Conservation (phyloP, 768 basidiomycete species). For the Suillus hirtellus region DNA sequence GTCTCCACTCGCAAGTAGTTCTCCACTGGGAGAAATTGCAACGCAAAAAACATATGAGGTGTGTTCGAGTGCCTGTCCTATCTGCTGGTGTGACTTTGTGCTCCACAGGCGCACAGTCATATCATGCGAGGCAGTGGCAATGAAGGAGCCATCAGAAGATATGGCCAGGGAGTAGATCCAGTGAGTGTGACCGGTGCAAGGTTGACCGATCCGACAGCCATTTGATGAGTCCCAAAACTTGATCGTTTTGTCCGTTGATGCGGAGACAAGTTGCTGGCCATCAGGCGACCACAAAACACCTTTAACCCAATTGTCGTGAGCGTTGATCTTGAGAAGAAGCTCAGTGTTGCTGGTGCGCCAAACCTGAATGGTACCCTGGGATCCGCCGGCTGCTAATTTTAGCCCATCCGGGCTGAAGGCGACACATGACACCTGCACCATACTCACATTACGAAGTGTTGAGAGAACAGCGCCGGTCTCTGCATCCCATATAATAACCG, state of each 20-base stretch:
- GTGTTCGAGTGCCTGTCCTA: not conserved
- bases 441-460: too few species aligned
- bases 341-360: not conserved
- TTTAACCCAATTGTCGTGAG: too few species aligned
- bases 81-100: not conserved
- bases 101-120: conserved; percentile 81
- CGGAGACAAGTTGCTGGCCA: not conserved
- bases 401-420: conserved; percentile 1
- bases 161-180: not conserved
- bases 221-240: too few species aligned
- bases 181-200: not conserved
- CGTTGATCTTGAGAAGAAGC: not conserved
- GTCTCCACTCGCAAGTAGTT: not conserved
- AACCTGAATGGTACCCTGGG: not conserved
- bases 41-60: not conserved
- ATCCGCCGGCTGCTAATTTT: not conserved
- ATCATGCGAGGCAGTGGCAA: conserved; percentile 82
- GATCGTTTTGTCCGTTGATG: too few species aligned
- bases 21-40: not conserved
- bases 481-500: conserved; percentile 2
- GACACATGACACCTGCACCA: not conserved
- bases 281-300: not conserved
- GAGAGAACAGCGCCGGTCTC: conserved; percentile 11
- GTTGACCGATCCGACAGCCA: too few species aligned
- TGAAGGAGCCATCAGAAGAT: conserved; percentile 66